These are phyloP conservation scores for Microglena sp. DNA, from an alignment of 139 green algal species.

Conservation along the genomic window DNA sequence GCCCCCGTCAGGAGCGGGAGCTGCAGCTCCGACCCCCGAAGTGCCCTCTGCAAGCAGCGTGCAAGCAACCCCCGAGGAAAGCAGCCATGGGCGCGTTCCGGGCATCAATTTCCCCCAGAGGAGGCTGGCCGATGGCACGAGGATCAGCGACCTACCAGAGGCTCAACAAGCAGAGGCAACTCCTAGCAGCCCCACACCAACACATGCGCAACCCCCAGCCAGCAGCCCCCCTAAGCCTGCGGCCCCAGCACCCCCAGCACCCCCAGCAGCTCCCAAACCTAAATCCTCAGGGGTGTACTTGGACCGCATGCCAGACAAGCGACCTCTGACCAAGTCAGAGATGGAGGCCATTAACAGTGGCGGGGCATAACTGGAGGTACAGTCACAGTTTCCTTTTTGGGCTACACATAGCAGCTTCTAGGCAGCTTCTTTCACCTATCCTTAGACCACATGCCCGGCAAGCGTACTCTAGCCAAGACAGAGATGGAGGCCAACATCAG, in stretches of 20 bases:
- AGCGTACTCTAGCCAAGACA: too few species aligned
- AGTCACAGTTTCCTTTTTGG: too few species aligned
- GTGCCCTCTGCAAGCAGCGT: conserved; percentile 1
- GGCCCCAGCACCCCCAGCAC: background rate
- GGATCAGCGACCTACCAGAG: conserved; percentile 4
- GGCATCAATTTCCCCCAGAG: conserved; percentile 1
- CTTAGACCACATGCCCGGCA: too few species aligned
- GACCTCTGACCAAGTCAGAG: background rate
- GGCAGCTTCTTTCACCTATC: too few species aligned
- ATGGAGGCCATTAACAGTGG: conserved; percentile 8
- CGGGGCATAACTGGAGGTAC: too few species aligned
- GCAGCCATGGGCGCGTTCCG: background rate
- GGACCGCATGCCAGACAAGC: background rate
- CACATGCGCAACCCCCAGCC: background rate
- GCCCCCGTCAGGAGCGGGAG: background rate
- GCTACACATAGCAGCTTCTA: too few species aligned
- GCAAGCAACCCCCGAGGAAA: too few species aligned
- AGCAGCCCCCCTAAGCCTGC: background rate
- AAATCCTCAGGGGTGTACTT: background rate
- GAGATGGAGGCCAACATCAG: too few species aligned
- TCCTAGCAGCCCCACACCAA: background rate
- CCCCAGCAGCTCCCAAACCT: background rate
- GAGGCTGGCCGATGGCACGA: background rate
- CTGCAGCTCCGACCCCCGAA: background rate
- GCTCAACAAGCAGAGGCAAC: background rate